Evolutionary conservation across 225 moss, liverwort and hornwort genomes (phyloP).

Genomic region (Neckera pumila): DNA sequence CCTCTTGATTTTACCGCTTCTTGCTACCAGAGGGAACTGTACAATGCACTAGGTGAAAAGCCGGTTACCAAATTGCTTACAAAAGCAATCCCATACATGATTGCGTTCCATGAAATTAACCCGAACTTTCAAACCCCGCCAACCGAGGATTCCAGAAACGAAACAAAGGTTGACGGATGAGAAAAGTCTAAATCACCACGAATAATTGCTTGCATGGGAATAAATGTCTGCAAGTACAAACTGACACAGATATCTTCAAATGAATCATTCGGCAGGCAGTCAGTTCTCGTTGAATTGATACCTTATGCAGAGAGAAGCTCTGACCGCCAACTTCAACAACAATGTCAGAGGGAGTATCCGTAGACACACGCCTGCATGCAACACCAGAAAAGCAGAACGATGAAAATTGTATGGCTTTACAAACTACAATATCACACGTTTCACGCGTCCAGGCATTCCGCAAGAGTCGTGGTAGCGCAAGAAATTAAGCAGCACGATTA

Average conservation of each 20-base stretch:
- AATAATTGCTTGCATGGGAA: not conserved
- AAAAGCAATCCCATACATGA: too few relatives aligned
- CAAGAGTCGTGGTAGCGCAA: not conserved
- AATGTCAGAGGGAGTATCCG: slow-evolving; percentile 74
- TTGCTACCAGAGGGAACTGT: slow-evolving; percentile 27
- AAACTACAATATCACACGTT: not conserved
- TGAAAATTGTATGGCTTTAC: not conserved
- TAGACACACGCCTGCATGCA: slow-evolving; percentile 71
- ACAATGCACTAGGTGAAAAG: not conserved
- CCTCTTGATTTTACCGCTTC: slow-evolving; percentile 35
- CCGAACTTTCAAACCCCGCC: not conserved
- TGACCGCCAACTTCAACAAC: slow-evolving; percentile 67
- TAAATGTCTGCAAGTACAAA: not conserved
- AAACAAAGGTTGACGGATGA: not conserved
- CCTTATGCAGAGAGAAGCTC: slow-evolving; percentile 85
- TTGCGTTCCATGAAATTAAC: not conserved
- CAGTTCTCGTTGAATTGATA: not conserved
- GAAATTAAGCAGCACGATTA: not conserved
- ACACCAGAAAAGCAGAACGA: not conserved
- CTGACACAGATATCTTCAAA: not conserved
- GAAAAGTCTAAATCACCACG: not conserved
- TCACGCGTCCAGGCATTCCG: not conserved
- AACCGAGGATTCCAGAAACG: not conserved
- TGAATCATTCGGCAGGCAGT: not conserved
- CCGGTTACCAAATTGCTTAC: not conserved